Evolutionary conservation across 345 rosid species (phyloP), one percentile per base, ranked within the genome.

Genomic region (Acer yangbiense): DNA sequence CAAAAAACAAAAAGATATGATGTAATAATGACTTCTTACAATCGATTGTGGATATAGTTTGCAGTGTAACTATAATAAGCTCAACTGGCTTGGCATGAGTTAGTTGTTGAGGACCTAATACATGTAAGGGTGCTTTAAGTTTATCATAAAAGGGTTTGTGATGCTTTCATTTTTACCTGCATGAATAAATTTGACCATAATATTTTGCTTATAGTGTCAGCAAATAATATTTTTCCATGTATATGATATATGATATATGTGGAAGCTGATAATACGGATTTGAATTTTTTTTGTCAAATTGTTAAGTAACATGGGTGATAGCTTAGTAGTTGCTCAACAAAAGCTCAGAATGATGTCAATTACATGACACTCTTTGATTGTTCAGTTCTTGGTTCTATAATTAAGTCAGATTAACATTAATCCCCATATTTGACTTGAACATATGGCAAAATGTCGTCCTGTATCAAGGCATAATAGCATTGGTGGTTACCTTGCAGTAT

Each of bases 41-140:
- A 50, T 64, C 32, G 48, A 48, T 64, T 74, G 11, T 74, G 70
- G 6, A 64, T 46, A 48, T 27, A 74, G 27, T 17, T 46, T 14
- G 58, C 69, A 64, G 58, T 48, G 7, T 25, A 74, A n/a, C 54
- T 2, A 66, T 18, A 48, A 18, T 64, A 44, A 62, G 17, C 23
- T 62, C 14, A 25, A 39, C 65, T 63, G 60, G 50, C 21, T 62
- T 64, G 39, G n/a, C 48, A 35, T 21, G 12, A 69, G n/a, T 50
- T 41, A 27, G 11, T 62, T 35, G 75, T 4, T 27, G 23, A 25
- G 65, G 50, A 32, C 17, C 20, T 32, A 55, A 71, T 32, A 55
- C 60, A 55, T 72, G 48, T 27, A 27, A 27, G 23, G 54, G 20
- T 71, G 63, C 61, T 71, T 71, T 32, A 17, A 71, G 21, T 27